phyloP scores from a whole-genome alignment of 1,284 basidiomycete species.

The Clitocybe nebularis region DNA sequence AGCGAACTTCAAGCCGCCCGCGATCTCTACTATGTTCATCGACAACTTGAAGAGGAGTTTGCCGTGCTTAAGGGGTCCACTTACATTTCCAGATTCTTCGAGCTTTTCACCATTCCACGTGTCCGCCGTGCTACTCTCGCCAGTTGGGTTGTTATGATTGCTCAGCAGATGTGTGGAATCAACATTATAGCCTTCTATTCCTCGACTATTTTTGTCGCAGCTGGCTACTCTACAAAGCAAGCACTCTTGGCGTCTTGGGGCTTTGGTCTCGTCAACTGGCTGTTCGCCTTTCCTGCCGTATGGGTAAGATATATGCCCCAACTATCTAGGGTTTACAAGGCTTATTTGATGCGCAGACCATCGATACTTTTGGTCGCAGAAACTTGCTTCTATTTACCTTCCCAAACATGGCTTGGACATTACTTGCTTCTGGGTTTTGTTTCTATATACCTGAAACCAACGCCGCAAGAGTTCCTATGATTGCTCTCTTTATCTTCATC shows the following conservation, averaged over 20 bases:
- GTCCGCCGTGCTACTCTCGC: constrained; percentile 69
- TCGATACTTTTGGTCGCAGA: constrained; percentile 58
- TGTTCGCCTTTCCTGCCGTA: constrained; percentile 64
- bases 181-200: constrained; percentile 66
- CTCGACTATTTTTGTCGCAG: constrained; percentile 60
- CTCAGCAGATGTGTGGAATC: constrained; percentile 56
- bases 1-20: constrained; percentile 61
- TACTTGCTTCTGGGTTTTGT: constrained; percentile 56
- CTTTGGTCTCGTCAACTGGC: constrained; percentile 67
- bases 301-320: constrained; percentile 29
- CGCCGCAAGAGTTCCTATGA: constrained; percentile 37
- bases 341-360: constrained; percentile 27
- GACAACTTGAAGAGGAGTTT: constrained; percentile 53
- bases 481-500: constrained; percentile 57
- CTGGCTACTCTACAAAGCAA: constrained; percentile 44
- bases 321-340: neutral
- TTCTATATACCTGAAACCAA: constrained; percentile 43
- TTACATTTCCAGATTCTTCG: constrained; percentile 46
- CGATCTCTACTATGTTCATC: constrained; percentile 55
- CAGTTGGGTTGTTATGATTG: constrained; percentile 65
- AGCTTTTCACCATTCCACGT: constrained; percentile 67
- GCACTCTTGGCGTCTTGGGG: constrained; percentile 68
- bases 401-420: constrained; percentile 56
- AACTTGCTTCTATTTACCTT: constrained; percentile 55
- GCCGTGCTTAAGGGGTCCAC: constrained; percentile 43